Conservation (phyloP, 2,329 filamentous ascomycete genomes). For the Juglanconis oblonga region DNA sequence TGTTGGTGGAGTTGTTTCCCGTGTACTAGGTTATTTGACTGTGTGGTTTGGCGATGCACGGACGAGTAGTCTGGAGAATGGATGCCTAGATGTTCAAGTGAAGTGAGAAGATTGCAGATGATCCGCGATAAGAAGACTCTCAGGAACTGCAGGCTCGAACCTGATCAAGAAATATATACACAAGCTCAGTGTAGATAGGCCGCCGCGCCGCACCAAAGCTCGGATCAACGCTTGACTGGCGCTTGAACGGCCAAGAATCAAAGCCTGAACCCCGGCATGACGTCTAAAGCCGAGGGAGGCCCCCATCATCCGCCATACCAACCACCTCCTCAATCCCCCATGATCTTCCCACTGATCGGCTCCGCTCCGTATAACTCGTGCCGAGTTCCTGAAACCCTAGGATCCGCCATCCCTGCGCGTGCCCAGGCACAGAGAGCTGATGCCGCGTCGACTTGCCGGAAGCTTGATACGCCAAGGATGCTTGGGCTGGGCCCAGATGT, state of each 20-base stretch:
- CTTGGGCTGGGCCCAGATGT: not conserved
- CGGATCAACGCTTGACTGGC: not conserved
- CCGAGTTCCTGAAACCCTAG: slow-evolving; percentile 11
- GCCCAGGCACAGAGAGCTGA: not conserved
- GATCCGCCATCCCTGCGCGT: slow-evolving; percentile 8
- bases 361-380: not conserved
- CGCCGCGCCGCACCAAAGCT: slow-evolving; percentile 4
- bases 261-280: slow-evolving; percentile 2
- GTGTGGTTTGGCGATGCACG: too few relatives aligned
- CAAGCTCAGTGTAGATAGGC: slow-evolving; percentile 1
- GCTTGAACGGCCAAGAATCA: slow-evolving; percentile 14
- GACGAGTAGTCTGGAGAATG: too few relatives aligned
- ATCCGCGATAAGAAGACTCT: not conserved
- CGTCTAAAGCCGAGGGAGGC: not conserved
- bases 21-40: too few relatives aligned
- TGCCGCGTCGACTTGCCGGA: slow-evolving; percentile 1
- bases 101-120: too few relatives aligned
- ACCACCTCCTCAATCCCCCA: too few relatives aligned
- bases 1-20: too few relatives aligned
- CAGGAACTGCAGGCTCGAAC: not conserved
- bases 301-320: not conserved
- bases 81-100: too few relatives aligned
- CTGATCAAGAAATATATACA: slow-evolving; percentile 1
- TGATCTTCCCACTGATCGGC: not conserved
- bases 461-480: slow-evolving; percentile 1